Conservation (phyloP, 139 green algal genomes). For the Bryopsis sp. region DNA sequence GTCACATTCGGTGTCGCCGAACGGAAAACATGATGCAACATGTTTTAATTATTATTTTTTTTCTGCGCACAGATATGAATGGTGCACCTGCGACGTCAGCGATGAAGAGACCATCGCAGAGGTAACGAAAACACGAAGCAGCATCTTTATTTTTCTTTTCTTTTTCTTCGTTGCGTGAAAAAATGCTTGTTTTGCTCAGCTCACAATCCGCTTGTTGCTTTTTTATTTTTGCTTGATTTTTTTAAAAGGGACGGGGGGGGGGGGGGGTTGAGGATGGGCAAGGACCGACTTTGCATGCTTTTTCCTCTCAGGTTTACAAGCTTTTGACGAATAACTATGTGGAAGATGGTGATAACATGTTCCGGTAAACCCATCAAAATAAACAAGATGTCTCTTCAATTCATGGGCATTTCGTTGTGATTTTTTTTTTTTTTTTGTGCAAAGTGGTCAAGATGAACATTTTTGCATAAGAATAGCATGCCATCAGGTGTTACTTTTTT, state of each 20-base stretch:
- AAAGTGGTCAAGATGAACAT: too few species aligned
- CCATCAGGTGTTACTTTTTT: too few species aligned
- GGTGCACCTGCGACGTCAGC: slow-evolving; percentile 76
- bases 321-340: slow-evolving; percentile 93
- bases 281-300: not conserved
- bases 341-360: slow-evolving; percentile 98
- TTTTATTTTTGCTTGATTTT: not conserved
- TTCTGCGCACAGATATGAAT: slow-evolving; percentile 65
- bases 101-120: slow-evolving; percentile 49
- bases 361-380: slow-evolving; percentile 47
- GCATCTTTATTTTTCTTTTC: not conserved
- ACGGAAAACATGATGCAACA: not conserved
- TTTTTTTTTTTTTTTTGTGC: too few species aligned
- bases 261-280: not conserved
- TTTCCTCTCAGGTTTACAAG: slow-evolving; percentile 69
- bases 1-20: not conserved
- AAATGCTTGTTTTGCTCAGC: not conserved
- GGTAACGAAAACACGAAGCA: slow-evolving; percentile 23
- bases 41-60: slow-evolving; percentile 5
- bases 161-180: not conserved
- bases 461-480: too few species aligned
- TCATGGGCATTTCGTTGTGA: too few species aligned
- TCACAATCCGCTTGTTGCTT: not conserved
- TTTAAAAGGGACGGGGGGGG: not conserved
- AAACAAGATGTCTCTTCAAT: not conserved